Evolutionary conservation across 2,329 filamentous ascomycete species (phyloP), one percentile per base, ranked within the genome.

Genomic region (Neofusicoccum umdonicola): DNA sequence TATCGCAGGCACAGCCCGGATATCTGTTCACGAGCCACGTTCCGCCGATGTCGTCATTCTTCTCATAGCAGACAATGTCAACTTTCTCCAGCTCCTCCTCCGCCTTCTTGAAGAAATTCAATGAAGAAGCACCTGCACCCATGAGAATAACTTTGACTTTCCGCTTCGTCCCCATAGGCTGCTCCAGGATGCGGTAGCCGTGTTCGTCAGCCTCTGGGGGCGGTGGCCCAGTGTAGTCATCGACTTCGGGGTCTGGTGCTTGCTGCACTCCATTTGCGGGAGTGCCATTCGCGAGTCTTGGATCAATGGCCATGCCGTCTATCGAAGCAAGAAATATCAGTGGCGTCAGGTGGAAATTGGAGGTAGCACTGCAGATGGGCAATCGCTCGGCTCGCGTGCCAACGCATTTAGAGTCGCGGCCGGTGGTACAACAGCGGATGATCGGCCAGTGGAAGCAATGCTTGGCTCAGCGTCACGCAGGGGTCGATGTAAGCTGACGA

Each of bases 11-110:
- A 66, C 75, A 78, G 5, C 79, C 73, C 45, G 73, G 73, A 50
- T 77, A 78, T 62, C 76, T 70, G 63, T 82, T 82, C 67, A 81
- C 79, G 1, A 80, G 68, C 80, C 81, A 83, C 4, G 79, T 82
- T 2, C 74, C 80, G 54, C 79, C 78, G 41, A 82, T 71, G 47
- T 79, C 76, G n/a, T 71, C 67, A 57, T 82, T 82, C 71, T 81
- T 82, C 68, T 82, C 80, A 56, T 82, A 83, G 3, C 83, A 78
- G 7, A 80, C 74, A 68, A 79, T 78, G 42, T 82, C 81, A 12
- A 84, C 75, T 66, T 81, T 80, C 11, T 60, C 56, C 64, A 77
- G 74, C 67, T 74, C 62, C 72, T 82, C 76, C 67, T 83, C 79
- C 50, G 83, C 79, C 17, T 78, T 72, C 63, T 83, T 81, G 67